Evolutionary conservation across 2,329 filamentous ascomycete species (phyloP), one percentile per base, ranked within the genome.

Genomic region (Penicillium olsonii): DNA sequence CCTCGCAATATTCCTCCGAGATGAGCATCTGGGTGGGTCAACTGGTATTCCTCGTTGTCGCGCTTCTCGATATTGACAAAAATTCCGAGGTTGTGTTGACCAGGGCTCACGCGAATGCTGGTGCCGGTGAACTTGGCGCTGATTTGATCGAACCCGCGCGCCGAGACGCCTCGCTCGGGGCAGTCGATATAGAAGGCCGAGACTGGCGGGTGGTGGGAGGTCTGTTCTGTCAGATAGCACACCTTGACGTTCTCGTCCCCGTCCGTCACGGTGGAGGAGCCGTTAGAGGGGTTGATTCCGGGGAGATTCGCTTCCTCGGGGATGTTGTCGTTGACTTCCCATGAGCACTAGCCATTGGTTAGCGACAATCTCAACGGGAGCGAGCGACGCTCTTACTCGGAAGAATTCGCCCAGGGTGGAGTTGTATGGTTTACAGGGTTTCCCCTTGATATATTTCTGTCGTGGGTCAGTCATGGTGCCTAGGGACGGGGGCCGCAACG

Each of bases 371-470:
- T 15, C 37, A 12, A 12, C 27, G 12, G 12, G 29, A 31, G 29
- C 19, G 10, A 20, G 35, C 34, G 8, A 14, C 15, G 20, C 5
- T 19, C 84, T 65, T 77, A 92, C 89, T 75, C 91, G 83, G 76
- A 99, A 99, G 75, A 99, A 99, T 76, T 99, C 94, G 57, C 94
- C 94, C 42, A 99, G 75, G 29, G 91, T 92, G 40, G 92, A 96
- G 74, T 99, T 99, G 77, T 99, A 99, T 10, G 94, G 94, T 74
- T 99, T 99, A 84, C 92, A 97, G 37, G 94, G 94, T 77, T 92
- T 95, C 52, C 92, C 92, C 77, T 97, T 97, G 69, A 95, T 90
- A 66, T 97, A 99, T 83, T 99, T 99, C 82, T 85, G 63, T 48
- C 37, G 43, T 44, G 8, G 15, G 42, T 63, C 44, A 69, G 61